phyloP scores from a whole-genome alignment of 352 stramenopile species.

The Phytophthora capsici region DNA sequence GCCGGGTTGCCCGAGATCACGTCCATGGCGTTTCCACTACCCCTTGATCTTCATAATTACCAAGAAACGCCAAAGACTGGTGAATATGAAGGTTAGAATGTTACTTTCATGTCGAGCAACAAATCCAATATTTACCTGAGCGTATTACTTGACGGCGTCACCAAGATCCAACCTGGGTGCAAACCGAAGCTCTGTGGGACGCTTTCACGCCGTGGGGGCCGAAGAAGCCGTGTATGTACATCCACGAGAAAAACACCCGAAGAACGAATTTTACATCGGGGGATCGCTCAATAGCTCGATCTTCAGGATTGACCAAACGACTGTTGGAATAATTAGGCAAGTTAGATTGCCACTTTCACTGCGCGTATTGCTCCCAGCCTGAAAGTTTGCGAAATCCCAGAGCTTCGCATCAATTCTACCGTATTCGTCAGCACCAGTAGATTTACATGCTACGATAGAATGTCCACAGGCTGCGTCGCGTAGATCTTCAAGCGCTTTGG shows the following conservation, averaged over 20 bases:
- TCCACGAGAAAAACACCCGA: slow-evolving; percentile 85
- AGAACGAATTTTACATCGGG: slow-evolving; percentile 79
- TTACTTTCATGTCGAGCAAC: too few species aligned
- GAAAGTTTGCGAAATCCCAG: slow-evolving; percentile 37
- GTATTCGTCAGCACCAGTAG: slow-evolving; percentile 23
- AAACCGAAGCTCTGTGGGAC: slow-evolving; percentile 82
- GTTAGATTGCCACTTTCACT: too few species aligned
- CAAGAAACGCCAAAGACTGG: too few species aligned
- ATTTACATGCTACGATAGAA: slow-evolving; percentile 42
- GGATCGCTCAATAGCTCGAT: too few species aligned
- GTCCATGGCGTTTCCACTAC: too few species aligned
- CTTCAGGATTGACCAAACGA: too few species aligned
- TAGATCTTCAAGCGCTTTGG: slow-evolving; percentile 44
- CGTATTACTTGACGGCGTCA: too few species aligned
- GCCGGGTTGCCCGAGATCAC: slow-evolving; percentile 66
- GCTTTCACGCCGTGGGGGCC: slow-evolving; percentile 75
- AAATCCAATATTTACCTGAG: too few species aligned
- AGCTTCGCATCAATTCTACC: slow-evolving; percentile 29
- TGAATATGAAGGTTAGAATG: too few species aligned
- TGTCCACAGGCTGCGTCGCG: slow-evolving; percentile 8
- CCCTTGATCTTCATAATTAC: too few species aligned
- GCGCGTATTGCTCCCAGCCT: slow-evolving; percentile 48
- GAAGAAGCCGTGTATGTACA: slow-evolving; percentile 86
- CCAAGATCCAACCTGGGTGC: slow-evolving; percentile 49
- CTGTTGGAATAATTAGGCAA: too few species aligned